Conservation (phyloP, 75 land plant species). For the Cupressus sempervirens region DNA sequence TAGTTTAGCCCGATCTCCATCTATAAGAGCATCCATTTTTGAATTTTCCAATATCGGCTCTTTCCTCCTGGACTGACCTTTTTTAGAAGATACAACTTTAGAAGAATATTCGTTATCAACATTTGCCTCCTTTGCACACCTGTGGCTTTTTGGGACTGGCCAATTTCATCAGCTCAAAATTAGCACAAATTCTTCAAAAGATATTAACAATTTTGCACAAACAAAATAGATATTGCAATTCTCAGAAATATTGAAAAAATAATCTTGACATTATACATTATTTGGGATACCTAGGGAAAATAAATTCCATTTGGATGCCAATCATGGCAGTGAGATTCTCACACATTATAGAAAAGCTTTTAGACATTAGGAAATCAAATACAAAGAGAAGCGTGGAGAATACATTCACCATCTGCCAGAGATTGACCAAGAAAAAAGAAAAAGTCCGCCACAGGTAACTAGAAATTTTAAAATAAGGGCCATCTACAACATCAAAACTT, state of each 20-base stretch:
- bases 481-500: neutral
- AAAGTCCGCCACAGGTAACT: neutral
- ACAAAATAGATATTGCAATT: neutral
- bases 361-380: neutral
- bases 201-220: neutral
- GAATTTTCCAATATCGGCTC: neutral
- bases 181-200: neutral
- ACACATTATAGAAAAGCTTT: neutral
- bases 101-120: neutral
- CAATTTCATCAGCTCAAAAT: neutral
- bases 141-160: neutral
- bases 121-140: neutral
- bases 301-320: neutral
- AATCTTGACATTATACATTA: neutral
- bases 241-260: neutral
- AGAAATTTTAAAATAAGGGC: neutral
- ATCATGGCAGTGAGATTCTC: neutral
- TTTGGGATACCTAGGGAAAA: neutral
- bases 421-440: neutral
- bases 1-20: constrained; percentile 10
- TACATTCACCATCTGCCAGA: neutral
- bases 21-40: neutral
- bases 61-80: neutral
- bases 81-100: neutral
- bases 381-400: neutral